Evolutionary conservation across 2,329 filamentous ascomycete genomes (phyloP).

Genomic region (Cytospora mali): DNA sequence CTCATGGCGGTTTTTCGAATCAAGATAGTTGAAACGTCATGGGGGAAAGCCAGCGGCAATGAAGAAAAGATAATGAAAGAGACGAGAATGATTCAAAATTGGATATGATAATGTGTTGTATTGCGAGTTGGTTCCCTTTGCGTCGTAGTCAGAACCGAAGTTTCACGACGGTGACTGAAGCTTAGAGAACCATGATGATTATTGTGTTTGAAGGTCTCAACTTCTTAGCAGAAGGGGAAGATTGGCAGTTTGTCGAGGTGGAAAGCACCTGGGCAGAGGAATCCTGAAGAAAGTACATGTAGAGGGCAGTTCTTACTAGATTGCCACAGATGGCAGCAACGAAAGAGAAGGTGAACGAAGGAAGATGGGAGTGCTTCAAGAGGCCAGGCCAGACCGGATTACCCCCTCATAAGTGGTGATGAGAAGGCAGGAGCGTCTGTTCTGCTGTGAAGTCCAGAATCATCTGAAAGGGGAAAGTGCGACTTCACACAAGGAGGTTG

Average conservation of each 20-base stretch:
- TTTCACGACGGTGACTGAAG: constrained; percentile 8
- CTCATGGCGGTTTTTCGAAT: constrained; percentile 14
- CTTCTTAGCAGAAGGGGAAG: not conserved
- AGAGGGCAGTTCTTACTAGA: not conserved
- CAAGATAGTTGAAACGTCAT: not conserved
- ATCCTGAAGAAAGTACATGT: not conserved
- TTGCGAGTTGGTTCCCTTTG: not conserved
- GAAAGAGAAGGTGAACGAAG: not conserved
- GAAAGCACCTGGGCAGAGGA: not conserved
- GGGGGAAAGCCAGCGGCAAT: constrained; percentile 8
- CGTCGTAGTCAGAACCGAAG: constrained; percentile 26
- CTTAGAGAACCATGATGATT: constrained; percentile 16
- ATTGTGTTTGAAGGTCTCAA: not conserved
- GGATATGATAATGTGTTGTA: constrained; percentile 24
- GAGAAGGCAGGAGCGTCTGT: not conserved
- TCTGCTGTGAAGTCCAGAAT: not conserved
- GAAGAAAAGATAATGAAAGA: constrained; percentile 25
- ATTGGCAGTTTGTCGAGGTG: not conserved
- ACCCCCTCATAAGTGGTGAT: not conserved
- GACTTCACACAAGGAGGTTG: not conserved
- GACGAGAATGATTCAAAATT: constrained; percentile 19
- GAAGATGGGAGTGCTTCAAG: not conserved
- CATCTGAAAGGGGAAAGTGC: not conserved
- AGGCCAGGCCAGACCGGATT: not conserved
- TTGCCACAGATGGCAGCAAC: not conserved